phyloP scores from a whole-genome alignment of 257 asterid species.

The Solanum paucissectum region DNA sequence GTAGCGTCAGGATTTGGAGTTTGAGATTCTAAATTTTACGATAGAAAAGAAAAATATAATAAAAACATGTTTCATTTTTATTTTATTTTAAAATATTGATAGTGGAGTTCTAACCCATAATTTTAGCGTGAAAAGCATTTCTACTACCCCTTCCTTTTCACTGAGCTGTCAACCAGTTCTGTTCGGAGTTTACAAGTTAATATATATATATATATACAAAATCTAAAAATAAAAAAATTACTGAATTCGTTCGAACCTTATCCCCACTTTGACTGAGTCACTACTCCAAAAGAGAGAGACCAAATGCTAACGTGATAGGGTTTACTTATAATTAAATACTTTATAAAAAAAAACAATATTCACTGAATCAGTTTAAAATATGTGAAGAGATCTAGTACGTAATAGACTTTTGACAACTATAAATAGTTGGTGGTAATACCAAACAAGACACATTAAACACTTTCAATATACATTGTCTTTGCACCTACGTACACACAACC shows the following conservation, averaged over 20 bases:
- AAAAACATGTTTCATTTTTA: too few species aligned
- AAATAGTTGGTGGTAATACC: background rate
- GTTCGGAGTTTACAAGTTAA: too few species aligned
- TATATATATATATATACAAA: too few species aligned
- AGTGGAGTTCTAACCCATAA: too few species aligned
- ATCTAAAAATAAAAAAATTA: too few species aligned
- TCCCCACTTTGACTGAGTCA: too few species aligned
- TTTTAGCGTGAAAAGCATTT: too few species aligned
- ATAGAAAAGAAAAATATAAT: too few species aligned
- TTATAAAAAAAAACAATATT: background rate
- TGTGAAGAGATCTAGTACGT: background rate
- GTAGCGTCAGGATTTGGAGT: too few species aligned
- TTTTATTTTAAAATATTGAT: too few species aligned
- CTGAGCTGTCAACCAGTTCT: accelerated
- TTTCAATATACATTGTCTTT: background rate
- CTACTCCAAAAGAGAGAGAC: background rate
- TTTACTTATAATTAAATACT: background rate
- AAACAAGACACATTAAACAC: background rate
- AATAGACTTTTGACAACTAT: background rate
- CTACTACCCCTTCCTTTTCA: accelerated
- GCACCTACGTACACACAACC: background rate
- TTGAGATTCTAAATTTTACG: too few species aligned
- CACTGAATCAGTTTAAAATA: background rate
- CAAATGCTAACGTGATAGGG: background rate
- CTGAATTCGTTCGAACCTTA: too few species aligned